Evolutionary conservation across 148 eudicot species (phyloP), one percentile per base, ranked within the genome.

Genomic region (Beta vulgaris): DNA sequence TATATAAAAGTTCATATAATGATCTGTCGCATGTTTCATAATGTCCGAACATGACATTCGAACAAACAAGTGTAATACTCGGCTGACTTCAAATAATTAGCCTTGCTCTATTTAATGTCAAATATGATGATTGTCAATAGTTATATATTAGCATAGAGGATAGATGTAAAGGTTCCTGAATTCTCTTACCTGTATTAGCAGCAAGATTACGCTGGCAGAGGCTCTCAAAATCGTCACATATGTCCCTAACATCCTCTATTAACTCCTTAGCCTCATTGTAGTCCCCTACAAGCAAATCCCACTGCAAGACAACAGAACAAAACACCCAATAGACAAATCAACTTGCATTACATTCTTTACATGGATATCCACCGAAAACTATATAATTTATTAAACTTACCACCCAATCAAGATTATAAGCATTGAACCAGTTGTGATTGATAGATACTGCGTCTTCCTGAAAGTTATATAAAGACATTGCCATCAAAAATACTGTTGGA

Each of bases 361-460:
- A 3, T 34, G 19, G 19, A 77, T 34, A 11, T 49, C 32, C 21
- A 46, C 32, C 21, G 51, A 44, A 54, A 32, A 48, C 6, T 40
- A 43, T 40, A 43, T 77, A 11, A 76, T 40, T 31, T 8, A 18
- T 36, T 39, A 46, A 21, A 83, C 97, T 89, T 87, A 96, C 99
- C 98, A 96, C 98, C 89, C 92, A 96, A 40, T 85, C 80, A 57
- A 96, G 84, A 72, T 96, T 92, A 84, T 91, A 86, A 68, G 86
- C 94, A 87, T 92, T 96, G 79, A 96, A 96, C 99, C 99, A 96
- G 84, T 96, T 96, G 90, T 96, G 99, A 76, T 96, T 96, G 68
- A 96, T 96, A 36, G 99, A 96, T 80, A 96, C 88, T 21, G 93
- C 84, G 70, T 96, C 99, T 75, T 92, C 99, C 99, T 92, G 94